phyloP scores from a whole-genome alignment of 345 rosid genomes.

The Aegle marmelos region DNA sequence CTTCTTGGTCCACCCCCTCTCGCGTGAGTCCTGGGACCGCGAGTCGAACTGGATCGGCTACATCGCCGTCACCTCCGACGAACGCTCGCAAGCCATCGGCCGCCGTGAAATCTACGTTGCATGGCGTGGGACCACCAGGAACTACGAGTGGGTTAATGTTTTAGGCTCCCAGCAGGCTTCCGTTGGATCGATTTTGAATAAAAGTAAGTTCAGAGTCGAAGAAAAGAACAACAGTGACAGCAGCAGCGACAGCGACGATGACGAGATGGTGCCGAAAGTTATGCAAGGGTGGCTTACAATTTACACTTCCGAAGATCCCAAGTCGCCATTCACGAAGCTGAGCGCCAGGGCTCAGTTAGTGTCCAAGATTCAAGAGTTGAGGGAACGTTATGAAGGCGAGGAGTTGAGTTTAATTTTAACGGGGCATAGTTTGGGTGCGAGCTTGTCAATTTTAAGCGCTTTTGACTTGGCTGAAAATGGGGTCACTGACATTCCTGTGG shows the following conservation, averaged over 20 bases:
- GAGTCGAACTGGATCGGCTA: conserved; percentile 97
- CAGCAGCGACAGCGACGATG: conserved; percentile 40
- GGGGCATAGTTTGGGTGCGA: conserved; percentile 90
- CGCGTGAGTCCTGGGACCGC: conserved; percentile 89
- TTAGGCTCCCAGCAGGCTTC: conserved; percentile 60
- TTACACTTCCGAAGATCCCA: conserved; percentile 57
- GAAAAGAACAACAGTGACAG: conserved; percentile 16
- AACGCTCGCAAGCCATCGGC: conserved; percentile 37
- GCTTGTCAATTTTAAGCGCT: conserved; percentile 58
- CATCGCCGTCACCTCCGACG: conserved; percentile 71
- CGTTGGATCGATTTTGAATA: conserved; percentile 37
- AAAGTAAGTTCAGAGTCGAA: background rate
- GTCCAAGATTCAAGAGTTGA: conserved; percentile 49
- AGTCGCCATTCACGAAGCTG: conserved; percentile 57
- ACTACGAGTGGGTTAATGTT: conserved; percentile 77
- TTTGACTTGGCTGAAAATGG: conserved; percentile 76
- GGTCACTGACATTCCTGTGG: conserved; percentile 47
- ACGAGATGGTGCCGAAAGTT: conserved; percentile 45
- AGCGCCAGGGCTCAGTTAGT: conserved; percentile 59
- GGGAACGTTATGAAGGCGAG: conserved; percentile 48
- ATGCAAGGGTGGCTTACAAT: conserved; percentile 86
- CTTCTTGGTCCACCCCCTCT: conserved; percentile 60
- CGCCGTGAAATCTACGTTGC: conserved; percentile 75
- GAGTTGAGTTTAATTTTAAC: conserved; percentile 53
- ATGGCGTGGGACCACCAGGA: conserved; percentile 76